phyloP scores from a whole-genome alignment of 352 stramenopile species.

The Phytophthora cajani region DNA sequence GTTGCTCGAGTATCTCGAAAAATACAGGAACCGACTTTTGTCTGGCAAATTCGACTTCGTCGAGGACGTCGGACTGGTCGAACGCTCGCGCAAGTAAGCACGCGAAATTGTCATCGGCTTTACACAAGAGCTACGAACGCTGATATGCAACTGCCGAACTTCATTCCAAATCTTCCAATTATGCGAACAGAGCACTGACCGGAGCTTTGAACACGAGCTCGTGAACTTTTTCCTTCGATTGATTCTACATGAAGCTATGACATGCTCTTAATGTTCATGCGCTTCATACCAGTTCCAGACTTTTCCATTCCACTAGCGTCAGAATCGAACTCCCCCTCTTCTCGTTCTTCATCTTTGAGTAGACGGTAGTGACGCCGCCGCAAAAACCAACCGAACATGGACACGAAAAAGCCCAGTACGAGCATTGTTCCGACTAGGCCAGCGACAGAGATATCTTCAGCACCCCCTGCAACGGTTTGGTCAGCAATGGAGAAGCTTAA shows the following conservation, averaged over 20 bases:
- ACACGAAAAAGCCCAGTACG: conserved; percentile 65
- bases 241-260: conserved; percentile 27
- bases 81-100: conserved; percentile 70
- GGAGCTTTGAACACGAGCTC: background rate
- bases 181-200: background rate
- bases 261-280: conserved; percentile 73
- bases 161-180: background rate
- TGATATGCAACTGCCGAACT: background rate
- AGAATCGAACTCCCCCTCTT: conserved; percentile 10
- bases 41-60: conserved; percentile 85
- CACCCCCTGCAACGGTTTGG: conserved; percentile 60
- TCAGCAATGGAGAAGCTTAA: conserved; percentile 75
- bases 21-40: conserved; percentile 83
- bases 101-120: background rate
- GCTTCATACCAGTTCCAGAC: conserved; percentile 55
- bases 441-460: conserved; percentile 72
- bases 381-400: conserved; percentile 66
- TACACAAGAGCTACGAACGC: background rate
- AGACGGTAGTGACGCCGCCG: conserved; percentile 63
- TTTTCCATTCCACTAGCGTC: conserved; percentile 16
- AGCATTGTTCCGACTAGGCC: conserved; percentile 66
- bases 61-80: conserved; percentile 81
- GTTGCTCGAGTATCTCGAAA: conserved; percentile 78
- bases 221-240: background rate
- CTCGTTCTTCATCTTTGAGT: conserved; percentile 26